These are phyloP conservation scores for Cutaneotrichosporon sp. DNA, from an alignment of 1,284 basidiomycete genomes.

Conservation along the genomic window DNA sequence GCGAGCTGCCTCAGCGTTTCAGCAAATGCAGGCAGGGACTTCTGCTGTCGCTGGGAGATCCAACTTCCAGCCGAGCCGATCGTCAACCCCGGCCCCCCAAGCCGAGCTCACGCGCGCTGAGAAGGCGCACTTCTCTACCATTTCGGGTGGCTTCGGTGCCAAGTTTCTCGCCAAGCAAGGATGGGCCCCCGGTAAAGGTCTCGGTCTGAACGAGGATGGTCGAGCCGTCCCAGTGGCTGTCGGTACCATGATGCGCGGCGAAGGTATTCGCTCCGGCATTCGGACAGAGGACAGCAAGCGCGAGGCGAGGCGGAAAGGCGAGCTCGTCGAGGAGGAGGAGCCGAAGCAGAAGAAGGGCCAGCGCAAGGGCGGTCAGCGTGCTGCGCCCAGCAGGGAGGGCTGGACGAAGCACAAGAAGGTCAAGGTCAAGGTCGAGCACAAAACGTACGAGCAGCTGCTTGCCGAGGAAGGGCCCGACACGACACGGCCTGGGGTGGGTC, in stretches of 20 bases:
- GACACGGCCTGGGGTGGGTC: slow-evolving; percentile 64
- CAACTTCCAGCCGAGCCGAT: slow-evolving; percentile 17
- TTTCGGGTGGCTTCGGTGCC: slow-evolving; percentile 75
- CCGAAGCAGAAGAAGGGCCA: slow-evolving; percentile 21
- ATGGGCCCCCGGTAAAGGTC: slow-evolving; percentile 79
- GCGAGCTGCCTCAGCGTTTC: background rate
- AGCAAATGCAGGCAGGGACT: background rate
- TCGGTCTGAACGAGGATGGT: slow-evolving; percentile 76
- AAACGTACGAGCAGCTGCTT: slow-evolving; percentile 92
- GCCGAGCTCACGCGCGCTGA: slow-evolving; percentile 65
- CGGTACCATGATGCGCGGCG: slow-evolving; percentile 66
- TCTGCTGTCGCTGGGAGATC: background rate
- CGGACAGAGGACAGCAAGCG: slow-evolving; percentile 82
- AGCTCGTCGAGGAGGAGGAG: slow-evolving; percentile 62
- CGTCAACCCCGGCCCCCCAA: slow-evolving; percentile 41
- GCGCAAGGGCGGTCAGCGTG: background rate
- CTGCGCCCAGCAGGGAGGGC: slow-evolving; percentile 24
- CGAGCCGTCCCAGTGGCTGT: slow-evolving; percentile 85
- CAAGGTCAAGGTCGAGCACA: slow-evolving; percentile 83
- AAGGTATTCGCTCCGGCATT: slow-evolving; percentile 84
- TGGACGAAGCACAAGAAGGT: slow-evolving; percentile 70
- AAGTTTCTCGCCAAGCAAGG: slow-evolving; percentile 92
- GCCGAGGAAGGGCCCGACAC: slow-evolving; percentile 67
- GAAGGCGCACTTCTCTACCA: slow-evolving; percentile 72
- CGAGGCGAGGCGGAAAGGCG: slow-evolving; percentile 67